A percentile compares a stretch with the other conserved stretches of the same genome.
phyloP scores from a whole-genome alignment of 1,284 basidiomycete species.

The Calocybe gambosa region DNA sequence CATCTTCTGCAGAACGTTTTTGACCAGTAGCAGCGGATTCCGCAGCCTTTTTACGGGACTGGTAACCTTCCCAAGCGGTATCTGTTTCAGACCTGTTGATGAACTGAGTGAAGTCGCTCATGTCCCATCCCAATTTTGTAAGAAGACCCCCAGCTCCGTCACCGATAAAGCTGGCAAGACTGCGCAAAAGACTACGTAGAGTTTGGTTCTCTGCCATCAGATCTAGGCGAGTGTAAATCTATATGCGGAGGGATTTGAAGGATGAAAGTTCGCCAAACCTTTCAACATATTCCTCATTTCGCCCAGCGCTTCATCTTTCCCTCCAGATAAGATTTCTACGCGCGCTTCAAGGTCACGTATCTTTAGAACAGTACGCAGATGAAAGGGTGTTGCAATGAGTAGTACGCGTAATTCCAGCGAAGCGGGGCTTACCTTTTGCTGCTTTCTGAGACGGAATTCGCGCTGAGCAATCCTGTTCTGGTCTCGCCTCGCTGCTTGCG shows the following conservation, averaged over 20 bases:
- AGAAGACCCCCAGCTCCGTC: slow-evolving; percentile 77
- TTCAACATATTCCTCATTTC: slow-evolving; percentile 79
- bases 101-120: slow-evolving; percentile 72
- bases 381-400: not conserved
- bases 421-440: slow-evolving; percentile 55
- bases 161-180: slow-evolving; percentile 74
- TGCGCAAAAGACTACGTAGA: slow-evolving; percentile 71
- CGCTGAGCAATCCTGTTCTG: slow-evolving; percentile 92
- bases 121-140: slow-evolving; percentile 73
- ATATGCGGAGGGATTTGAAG: not conserved
- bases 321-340: slow-evolving; percentile 84
- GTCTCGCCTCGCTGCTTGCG: slow-evolving; percentile 78
- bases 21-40: slow-evolving; percentile 20
- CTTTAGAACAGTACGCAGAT: slow-evolving; percentile 31
- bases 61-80: slow-evolving; percentile 85
- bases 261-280: slow-evolving; percentile 34
- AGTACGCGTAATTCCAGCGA: not conserved
- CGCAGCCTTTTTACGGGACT: slow-evolving; percentile 50
- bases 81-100: slow-evolving; percentile 84
- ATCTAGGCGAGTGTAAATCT: slow-evolving; percentile 35
- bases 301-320: slow-evolving; percentile 80
- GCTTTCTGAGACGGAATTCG: slow-evolving; percentile 86
- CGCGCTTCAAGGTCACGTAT: slow-evolving; percentile 90
- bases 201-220: slow-evolving; percentile 86
- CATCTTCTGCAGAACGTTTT: slow-evolving; percentile 49